Evolutionary conservation across 768 basidiomycete genomes (phyloP).

Genomic region (Termitomyces sp.): DNA sequence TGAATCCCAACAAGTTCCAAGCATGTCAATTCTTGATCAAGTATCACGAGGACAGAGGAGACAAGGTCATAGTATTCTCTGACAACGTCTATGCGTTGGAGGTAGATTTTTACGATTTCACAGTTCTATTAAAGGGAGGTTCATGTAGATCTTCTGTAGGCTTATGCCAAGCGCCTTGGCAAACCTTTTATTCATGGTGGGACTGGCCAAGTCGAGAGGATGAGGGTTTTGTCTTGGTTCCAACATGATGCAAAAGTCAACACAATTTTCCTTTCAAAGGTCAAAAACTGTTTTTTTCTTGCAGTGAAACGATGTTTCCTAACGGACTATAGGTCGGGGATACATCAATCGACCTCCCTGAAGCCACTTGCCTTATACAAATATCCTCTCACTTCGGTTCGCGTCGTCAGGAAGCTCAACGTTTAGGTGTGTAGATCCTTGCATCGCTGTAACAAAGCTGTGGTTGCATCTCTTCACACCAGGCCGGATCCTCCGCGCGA

Average conservation of each 20-base stretch:
- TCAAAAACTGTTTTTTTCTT: conserved; percentile 21
- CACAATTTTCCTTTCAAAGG: conserved; percentile 98
- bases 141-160: conserved; percentile 33
- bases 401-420: conserved; percentile 94
- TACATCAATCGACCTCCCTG: conserved; percentile 97
- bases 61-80: conserved; percentile 99
- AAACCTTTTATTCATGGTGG: conserved; percentile 97
- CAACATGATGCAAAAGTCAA: conserved; percentile 94
- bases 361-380: conserved; percentile 98
- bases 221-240: conserved; percentile 92
- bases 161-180: conserved; percentile 88
- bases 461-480: background rate
- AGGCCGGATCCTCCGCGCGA: conserved; percentile 96
- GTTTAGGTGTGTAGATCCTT: conserved; percentile 57
- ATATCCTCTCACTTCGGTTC: conserved; percentile 99
- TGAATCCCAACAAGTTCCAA: conserved; percentile 99
- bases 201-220: conserved; percentile 90
- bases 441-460: conserved; percentile 7
- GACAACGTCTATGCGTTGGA: conserved; percentile 97
- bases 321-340: conserved; percentile 76
- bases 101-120: conserved; percentile 40
- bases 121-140: background rate
- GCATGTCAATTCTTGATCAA: conserved; percentile 98
- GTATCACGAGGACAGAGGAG: conserved; percentile 95
- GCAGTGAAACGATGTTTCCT: background rate